These are phyloP conservation scores for Silene vulgaris DNA, from an alignment of 179 eudicot genomes.

Conservation along the genomic window DNA sequence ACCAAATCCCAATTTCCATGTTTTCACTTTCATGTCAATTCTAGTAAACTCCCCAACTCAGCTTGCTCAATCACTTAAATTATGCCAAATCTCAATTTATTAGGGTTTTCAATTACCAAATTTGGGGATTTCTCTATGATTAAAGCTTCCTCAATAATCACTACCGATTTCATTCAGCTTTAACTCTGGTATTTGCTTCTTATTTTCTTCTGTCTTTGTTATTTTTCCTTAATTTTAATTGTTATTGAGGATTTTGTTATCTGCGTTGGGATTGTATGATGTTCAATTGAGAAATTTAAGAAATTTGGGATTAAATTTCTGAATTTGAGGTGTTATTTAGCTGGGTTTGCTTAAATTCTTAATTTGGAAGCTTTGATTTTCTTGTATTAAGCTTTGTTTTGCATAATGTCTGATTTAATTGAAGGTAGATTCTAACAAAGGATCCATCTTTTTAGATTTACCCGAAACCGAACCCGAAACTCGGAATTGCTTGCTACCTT, in stretches of 20 bases:
- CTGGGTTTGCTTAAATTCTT: neutral
- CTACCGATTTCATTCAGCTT: neutral
- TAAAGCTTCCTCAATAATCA: neutral
- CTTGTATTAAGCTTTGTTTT: neutral
- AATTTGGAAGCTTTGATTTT: neutral
- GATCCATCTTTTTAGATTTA: neutral
- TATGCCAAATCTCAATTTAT: neutral
- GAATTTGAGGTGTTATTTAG: neutral
- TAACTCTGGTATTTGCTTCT: neutral
- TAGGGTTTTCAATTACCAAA: neutral
- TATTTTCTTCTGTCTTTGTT: neutral
- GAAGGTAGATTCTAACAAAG: conserved; percentile 15
- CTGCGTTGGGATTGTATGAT: neutral
- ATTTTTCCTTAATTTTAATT: no score
- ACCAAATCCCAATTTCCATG: neutral
- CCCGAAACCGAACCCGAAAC: neutral
- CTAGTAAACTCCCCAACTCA: neutral
- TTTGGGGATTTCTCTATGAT: neutral
- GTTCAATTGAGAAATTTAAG: neutral
- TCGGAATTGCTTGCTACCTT: conserved; percentile 13
- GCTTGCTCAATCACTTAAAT: neutral
- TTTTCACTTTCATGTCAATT: neutral
- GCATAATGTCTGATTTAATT: neutral
- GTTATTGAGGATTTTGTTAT: no score
- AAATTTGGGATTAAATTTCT: no score